A percentile compares a stretch with the other conserved stretches of the same genome.
Evolutionary conservation across 306 rosid species (phyloP).

Genomic region (Vigna unguiculata): DNA sequence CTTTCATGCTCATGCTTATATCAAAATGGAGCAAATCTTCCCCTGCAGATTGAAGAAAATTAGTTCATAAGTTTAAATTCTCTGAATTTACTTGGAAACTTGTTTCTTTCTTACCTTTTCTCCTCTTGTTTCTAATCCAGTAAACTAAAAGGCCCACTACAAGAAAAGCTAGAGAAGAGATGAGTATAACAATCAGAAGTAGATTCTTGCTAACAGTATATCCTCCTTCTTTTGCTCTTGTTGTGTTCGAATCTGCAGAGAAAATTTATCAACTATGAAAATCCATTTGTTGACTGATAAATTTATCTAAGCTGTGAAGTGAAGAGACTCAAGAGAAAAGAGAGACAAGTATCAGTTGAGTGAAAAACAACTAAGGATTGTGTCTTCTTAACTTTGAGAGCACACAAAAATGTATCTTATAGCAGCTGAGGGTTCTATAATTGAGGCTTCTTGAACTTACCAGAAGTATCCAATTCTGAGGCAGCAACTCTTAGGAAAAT

Average conservation of each 20-base stretch:
- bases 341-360: neutral
- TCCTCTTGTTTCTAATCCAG: constrained; percentile 17
- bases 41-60: constrained; percentile 25
- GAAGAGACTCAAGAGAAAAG: neutral
- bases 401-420: neutral
- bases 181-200: neutral
- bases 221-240: neutral
- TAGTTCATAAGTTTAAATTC: neutral
- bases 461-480: neutral
- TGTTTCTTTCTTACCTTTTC: constrained; percentile 38
- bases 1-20: constrained; percentile 39
- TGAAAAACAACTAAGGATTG: constrained; percentile 1
- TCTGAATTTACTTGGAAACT: neutral
- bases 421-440: too few species aligned
- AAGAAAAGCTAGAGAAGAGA: neutral
- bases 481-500: constrained; percentile 35
- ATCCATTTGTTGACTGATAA: neutral
- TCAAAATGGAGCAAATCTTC: constrained; percentile 49
- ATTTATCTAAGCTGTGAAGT: neutral
- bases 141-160: neutral
- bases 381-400: neutral
- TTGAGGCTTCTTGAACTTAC: constrained; percentile 29
- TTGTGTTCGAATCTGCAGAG: constrained; percentile 1
- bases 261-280: neutral
- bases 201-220: neutral